Evolutionary conservation across 2,329 filamentous ascomycete genomes (phyloP).

Genomic region (Chalaropsis ovoidea): DNA sequence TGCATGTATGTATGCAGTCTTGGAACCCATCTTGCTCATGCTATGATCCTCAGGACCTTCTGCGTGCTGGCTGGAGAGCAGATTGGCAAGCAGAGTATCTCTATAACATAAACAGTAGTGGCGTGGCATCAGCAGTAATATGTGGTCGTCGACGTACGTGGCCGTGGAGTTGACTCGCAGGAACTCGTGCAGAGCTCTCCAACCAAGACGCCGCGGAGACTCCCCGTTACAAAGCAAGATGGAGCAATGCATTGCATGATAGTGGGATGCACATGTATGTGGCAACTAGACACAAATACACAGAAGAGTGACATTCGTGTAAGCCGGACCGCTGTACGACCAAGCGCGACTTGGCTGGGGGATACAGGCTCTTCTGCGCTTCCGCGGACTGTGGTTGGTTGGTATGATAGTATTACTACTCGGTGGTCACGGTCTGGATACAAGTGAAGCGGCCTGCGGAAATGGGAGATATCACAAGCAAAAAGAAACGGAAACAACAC

Average conservation of each 20-base stretch:
- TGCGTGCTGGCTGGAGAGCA: background rate
- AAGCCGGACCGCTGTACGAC: background rate
- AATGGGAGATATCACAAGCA: background rate
- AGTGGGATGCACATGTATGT: background rate
- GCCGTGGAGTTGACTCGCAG: background rate
- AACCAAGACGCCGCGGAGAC: background rate
- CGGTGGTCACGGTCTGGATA: background rate
- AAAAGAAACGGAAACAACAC: background rate
- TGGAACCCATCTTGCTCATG: background rate
- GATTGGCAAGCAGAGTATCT: too few relatives aligned
- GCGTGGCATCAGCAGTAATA: too few relatives aligned
- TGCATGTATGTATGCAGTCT: background rate
- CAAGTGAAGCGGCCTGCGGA: background rate
- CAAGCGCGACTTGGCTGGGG: too few relatives aligned
- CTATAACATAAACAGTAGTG: too few relatives aligned
- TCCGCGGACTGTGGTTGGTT: too few relatives aligned
- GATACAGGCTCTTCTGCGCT: too few relatives aligned
- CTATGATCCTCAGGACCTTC: background rate
- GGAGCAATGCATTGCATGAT: background rate
- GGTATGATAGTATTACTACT: background rate
- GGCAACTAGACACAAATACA: background rate
- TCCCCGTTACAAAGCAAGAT: background rate
- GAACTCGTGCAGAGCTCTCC: background rate
- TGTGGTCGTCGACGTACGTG: background rate
- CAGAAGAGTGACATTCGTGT: background rate